Conservation (phyloP, 805 yeast species). For the Teunomyces stri region DNA sequence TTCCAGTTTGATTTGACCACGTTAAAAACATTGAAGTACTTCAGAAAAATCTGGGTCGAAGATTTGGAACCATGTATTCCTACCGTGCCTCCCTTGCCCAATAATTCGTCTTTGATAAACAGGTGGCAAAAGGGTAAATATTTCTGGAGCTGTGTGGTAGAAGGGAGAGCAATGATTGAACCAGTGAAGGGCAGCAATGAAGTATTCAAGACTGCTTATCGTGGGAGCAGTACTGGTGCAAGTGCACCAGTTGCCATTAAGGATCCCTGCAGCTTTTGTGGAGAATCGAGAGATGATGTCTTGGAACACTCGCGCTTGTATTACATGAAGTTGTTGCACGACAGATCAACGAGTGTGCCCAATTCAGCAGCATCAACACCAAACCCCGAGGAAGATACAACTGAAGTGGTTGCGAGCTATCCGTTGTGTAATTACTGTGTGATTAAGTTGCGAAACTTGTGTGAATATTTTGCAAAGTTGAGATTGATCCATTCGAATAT, state of each 20-base stretch:
- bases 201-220: conserved; percentile 50
- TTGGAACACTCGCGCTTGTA: conserved; percentile 78
- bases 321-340: conserved; percentile 51
- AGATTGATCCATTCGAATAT: conserved; percentile 55
- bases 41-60: conserved; percentile 63
- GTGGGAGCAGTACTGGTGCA: conserved; percentile 15
- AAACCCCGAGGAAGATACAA: conserved; percentile 14
- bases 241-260: conserved; percentile 66
- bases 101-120: conserved; percentile 46
- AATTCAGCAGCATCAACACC: conserved; percentile 11
- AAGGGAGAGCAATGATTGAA: conserved; percentile 78
- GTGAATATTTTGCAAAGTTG: conserved; percentile 78
- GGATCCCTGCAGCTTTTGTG: conserved; percentile 80
- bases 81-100: conserved; percentile 44
- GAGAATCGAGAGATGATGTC: conserved; percentile 68
- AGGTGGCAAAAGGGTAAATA: conserved; percentile 45
- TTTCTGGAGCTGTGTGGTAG: conserved; percentile 66
- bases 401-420: conserved; percentile 41
- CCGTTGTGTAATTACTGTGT: conserved; percentile 84
- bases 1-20: conserved; percentile 35
- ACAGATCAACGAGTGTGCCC: conserved; percentile 6
- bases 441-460: conserved; percentile 70
- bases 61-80: conserved; percentile 61
- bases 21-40: conserved; percentile 54
- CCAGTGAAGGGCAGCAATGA: conserved; percentile 86